Percentiles rank a stretch among this genome's conserved stretches.
phyloP scores from a whole-genome alignment of 2,329 filamentous ascomycete species.

The Clarireedia monteithiana region DNA sequence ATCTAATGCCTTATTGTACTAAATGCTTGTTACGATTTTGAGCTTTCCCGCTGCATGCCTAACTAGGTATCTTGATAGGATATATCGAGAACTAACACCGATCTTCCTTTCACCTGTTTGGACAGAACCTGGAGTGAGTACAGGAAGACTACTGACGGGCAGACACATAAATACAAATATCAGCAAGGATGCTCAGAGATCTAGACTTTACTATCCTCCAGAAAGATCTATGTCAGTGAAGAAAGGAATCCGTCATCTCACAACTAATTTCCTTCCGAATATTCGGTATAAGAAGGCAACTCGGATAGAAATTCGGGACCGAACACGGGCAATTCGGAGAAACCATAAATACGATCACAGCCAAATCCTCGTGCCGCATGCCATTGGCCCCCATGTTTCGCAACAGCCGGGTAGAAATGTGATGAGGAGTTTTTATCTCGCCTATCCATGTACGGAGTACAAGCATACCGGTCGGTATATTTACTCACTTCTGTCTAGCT shows the following conservation, averaged over 20 bases:
- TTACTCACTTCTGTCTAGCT: slow-evolving; percentile 3
- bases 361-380: background rate
- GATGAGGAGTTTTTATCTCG: too few relatives aligned
- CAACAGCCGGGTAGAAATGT: too few relatives aligned
- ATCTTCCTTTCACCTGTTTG: background rate
- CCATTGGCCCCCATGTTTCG: background rate
- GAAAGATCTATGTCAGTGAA: background rate
- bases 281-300: background rate
- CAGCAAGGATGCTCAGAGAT: background rate
- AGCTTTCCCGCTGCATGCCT: too few relatives aligned
- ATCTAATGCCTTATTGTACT: too few relatives aligned
- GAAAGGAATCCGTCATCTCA: too few relatives aligned
- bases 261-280: background rate
- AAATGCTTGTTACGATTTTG: too few relatives aligned
- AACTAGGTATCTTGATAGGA: background rate
- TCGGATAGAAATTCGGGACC: too few relatives aligned
- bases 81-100: background rate
- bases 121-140: background rate
- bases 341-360: too few relatives aligned
- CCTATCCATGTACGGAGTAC: background rate
- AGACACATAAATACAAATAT: background rate
- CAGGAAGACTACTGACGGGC: slow-evolving; percentile 1
- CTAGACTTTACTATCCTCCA: background rate
- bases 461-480: slow-evolving; percentile 1
- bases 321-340: too few relatives aligned